Base-by-base conservation (phyloP, 2,329 filamentous ascomycete species). In the Ilyonectria mors-panacis region DNA sequence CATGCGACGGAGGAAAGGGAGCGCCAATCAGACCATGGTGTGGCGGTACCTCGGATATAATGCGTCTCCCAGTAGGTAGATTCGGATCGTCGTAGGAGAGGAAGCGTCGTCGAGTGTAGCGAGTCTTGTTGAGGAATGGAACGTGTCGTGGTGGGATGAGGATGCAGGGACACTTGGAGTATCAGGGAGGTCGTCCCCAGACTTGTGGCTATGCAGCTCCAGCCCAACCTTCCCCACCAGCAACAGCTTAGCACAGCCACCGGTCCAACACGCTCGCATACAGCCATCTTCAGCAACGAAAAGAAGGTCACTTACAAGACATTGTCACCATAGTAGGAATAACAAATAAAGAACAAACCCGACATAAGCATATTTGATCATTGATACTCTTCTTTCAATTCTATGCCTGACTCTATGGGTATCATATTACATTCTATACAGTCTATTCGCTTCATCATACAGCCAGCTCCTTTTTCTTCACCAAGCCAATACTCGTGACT, bases 11-110 rank as follows among this genome's bases (percentile, higher is more conserved):
- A 21, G 23, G 59, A 57, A 56, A 54, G 61, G 63, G 53, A 53
- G 37, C 69, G 68, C 65, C 72, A 72, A 70, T 77, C 66, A 77
- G 68, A 77, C 66, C 75, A 77, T 77, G 73, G 57, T 75, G 72
- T 39, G 62, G 47, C 47, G 66, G 45, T 26, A 50, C 26, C 19
- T 51, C 44, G 21, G 23, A 15, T 61, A 13, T 51, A 37, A 45
- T 37, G 17, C 26, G 44, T 50, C 26, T 55, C 39, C 47, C 30
- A n/a, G 26, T 50, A 48, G 21, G 59, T 28, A 9, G 6, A 37
- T 39, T 35, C 12, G 48, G 26, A 26, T 51, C 30, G 30, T 66
- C 30, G 50, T 17, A 28, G 50, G 13, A 48, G 26, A 30, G 15
- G 17, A 17, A 47, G 44, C 26, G 55, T 35, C 48, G 15, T 47